Percentiles rank a stretch among this genome's conserved stretches.
These are phyloP conservation scores for Colletotrichum sojae DNA, from an alignment of 2,329 filamentous ascomycete genomes.

Conservation along the genomic window DNA sequence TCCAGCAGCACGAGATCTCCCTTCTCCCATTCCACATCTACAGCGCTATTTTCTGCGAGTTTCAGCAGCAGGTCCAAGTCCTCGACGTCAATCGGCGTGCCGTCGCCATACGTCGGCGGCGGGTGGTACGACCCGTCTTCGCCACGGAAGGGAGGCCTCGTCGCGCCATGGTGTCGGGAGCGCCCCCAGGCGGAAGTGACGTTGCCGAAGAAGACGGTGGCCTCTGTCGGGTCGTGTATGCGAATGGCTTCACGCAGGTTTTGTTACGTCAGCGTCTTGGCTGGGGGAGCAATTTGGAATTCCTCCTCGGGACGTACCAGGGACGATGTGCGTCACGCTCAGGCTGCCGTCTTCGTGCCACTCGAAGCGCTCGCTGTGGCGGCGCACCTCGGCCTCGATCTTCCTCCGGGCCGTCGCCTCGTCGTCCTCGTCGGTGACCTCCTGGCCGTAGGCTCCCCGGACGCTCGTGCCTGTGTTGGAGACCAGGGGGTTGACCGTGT, in stretches of 20 bases:
- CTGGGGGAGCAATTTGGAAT: background rate
- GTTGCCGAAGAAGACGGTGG: constrained; percentile 51
- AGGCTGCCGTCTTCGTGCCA: constrained; percentile 54
- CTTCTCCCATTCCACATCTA: constrained; percentile 47
- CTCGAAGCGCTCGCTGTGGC: constrained; percentile 51
- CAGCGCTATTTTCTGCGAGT: constrained; percentile 46
- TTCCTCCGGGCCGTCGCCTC: constrained; percentile 44
- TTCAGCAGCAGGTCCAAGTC: constrained; percentile 49
- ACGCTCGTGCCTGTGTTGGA: constrained; percentile 52
- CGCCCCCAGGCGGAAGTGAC: constrained; percentile 53
- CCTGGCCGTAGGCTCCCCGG: constrained; percentile 49
- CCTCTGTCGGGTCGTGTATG: constrained; percentile 46
- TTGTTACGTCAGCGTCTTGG: background rate
- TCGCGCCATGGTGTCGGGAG: constrained; percentile 51
- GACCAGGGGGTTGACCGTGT: constrained; percentile 44
- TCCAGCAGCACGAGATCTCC: constrained; percentile 50
- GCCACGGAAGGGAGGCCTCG: constrained; percentile 48
- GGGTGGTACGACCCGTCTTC: constrained; percentile 53
- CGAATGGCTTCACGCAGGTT: constrained; percentile 44
- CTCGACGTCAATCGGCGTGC: constrained; percentile 46
- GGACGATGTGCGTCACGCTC: constrained; percentile 50
- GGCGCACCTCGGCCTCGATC: constrained; percentile 49
- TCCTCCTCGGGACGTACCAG: constrained; percentile 42
- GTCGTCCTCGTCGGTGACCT: constrained; percentile 46
- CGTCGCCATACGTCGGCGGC: constrained; percentile 49